Base-by-base conservation (phyloP, 768 basidiomycete genomes). In the Dictyophora rubrovolvata region DNA sequence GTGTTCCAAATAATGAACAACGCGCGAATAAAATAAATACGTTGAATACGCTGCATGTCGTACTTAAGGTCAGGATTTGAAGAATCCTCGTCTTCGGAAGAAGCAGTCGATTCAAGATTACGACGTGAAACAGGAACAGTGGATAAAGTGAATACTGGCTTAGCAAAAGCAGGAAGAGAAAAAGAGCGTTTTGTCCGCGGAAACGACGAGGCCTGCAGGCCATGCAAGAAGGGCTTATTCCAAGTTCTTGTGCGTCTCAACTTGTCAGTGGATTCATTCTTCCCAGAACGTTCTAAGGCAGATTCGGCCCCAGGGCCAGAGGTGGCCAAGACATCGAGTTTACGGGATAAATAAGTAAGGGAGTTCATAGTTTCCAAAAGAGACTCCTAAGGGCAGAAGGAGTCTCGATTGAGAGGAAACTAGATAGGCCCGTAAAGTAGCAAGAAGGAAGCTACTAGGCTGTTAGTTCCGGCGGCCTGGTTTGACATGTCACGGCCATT, bases 321-420 rank as follows among this genome's bases (percentile, higher is more conserved):
- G 8, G 83, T 73, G 60, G 84, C 83, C 64, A 88, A 73, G 62
- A 81, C 83, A 74, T 92, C 87, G 77, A 89, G 83, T 70, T 89
- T 85, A 68, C 86, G 85, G 64, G 89, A 87, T 62, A 92, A 77
- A 72, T 87, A 85, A 17, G 80, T 77, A 66, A 92, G 81, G 65
- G 87, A 87, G 75, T 92, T 91, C 89, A 92, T 92, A 34, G 17
- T 33, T 7, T 22, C 20, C 47, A 14, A 23, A 37, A 20, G 37
- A 46, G 36, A 56, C 48, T 49, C 48, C 55, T 22, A 49, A 23
- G 18, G 33, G 46, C 7, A n/a, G 33, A 28, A 21, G 28, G n/a
- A 14, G 35, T 48, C 21, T 48, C 21, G 55, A 47, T 14, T 42
- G 42, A 42, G 42, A 42, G n/a, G 12, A 42, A 42, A 42, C 42